phyloP scores from a whole-genome alignment of 352 stramenopile species.

The Phytophthora litchii region DNA sequence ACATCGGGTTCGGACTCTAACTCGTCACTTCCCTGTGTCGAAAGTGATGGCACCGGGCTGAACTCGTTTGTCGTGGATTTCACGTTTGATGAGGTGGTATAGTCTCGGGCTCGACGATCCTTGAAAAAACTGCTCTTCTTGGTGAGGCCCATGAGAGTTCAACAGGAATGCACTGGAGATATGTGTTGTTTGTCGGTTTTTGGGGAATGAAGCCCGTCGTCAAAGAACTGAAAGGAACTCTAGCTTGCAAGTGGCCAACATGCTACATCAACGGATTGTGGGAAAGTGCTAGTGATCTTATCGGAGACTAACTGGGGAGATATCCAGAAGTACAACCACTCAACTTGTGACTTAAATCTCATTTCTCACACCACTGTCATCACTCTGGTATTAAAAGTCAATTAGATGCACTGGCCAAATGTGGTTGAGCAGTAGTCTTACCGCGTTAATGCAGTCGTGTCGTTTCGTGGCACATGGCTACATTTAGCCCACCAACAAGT shows the following conservation, averaged over 20 bases:
- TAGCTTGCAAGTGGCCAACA: not conserved
- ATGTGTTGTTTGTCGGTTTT: not conserved
- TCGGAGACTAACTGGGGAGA: not conserved
- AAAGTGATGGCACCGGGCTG: slow-evolving; percentile 3
- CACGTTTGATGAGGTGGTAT: not conserved
- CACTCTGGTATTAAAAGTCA: not conserved
- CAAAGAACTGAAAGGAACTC: not conserved
- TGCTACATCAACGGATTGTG: not conserved
- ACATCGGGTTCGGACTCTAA: not conserved
- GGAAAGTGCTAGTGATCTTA: not conserved
- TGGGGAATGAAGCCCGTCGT: not conserved
- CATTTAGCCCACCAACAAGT: not conserved
- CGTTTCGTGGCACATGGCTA: not conserved
- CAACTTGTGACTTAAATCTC: not conserved
- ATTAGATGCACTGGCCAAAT: not conserved
- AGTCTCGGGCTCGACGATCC: slow-evolving; percentile 4
- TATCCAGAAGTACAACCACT: not conserved
- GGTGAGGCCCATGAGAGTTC: slow-evolving; percentile 5
- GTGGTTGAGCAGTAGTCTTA: too few species aligned
- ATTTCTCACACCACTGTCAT: slow-evolving; percentile 7
- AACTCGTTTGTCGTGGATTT: not conserved
- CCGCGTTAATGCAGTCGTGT: too few species aligned
- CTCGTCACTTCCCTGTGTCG: slow-evolving; percentile 5
- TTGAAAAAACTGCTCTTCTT: slow-evolving; percentile 8
- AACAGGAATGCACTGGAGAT: not conserved